phyloP scores from a whole-genome alignment of 164 flowering plant genomes.

The Malania oleifera region DNA sequence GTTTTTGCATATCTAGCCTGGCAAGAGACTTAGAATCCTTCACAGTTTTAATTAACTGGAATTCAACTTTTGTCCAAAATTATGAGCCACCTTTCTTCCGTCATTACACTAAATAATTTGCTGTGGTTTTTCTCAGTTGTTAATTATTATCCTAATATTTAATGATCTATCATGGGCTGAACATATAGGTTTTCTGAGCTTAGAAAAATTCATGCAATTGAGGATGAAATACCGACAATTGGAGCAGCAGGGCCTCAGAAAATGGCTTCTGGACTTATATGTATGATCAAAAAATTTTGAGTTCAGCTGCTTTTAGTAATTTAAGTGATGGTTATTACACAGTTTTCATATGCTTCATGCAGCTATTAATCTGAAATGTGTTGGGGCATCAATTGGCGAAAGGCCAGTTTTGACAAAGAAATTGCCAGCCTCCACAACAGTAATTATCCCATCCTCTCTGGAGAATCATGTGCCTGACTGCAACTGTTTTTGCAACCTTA shows the following conservation, averaged over 20 bases:
- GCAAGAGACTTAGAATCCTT: no score
- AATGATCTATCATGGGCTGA: neutral
- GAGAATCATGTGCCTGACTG: neutral
- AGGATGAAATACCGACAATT: slow-evolving; percentile 60
- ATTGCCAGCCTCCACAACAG: slow-evolving; percentile 80
- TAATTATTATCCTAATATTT: neutral
- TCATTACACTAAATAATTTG: neutral
- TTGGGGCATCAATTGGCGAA: slow-evolving; percentile 88
- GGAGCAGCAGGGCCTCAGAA: slow-evolving; percentile 68
- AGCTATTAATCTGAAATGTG: slow-evolving; percentile 83
- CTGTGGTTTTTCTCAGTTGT: neutral
- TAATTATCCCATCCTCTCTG: slow-evolving; percentile 19
- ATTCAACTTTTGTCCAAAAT: no score
- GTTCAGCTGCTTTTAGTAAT: neutral
- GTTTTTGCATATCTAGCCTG: no score
- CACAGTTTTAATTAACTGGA: no score
- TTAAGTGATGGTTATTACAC: neutral
- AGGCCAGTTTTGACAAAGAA: slow-evolving; percentile 64
- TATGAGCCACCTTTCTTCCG: neutral
- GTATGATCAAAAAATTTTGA: slow-evolving; percentile 35
- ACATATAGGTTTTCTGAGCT: slow-evolving; percentile 73
- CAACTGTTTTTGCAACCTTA: neutral
- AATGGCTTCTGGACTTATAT: slow-evolving; percentile 78
- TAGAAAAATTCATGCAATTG: slow-evolving; percentile 72
- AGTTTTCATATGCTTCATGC: slow-evolving; percentile 18